Evolutionary conservation across 768 basidiomycete species (phyloP).

Genomic region (Lentinula sp.): DNA sequence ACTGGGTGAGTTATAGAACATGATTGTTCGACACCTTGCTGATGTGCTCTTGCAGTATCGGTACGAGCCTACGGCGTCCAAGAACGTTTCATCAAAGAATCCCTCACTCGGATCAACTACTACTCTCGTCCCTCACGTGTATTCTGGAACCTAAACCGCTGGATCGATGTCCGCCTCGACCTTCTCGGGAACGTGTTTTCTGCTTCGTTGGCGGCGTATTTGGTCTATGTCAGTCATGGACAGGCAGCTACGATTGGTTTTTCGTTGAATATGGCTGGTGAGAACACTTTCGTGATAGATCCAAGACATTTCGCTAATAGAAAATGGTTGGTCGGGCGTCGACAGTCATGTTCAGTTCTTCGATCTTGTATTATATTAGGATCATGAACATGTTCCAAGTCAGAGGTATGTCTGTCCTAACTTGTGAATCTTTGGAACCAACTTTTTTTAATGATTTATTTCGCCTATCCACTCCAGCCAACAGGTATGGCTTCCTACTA

Average conservation of each 20-base stretch:
- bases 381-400: constrained; percentile 20
- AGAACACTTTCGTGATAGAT: constrained; percentile 1
- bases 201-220: constrained; percentile 32
- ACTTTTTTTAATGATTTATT: not conserved
- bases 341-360: constrained; percentile 12
- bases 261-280: constrained; percentile 32
- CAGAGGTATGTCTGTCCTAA: constrained; percentile 3
- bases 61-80: constrained; percentile 44
- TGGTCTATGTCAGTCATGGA: constrained; percentile 22
- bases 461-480: constrained; percentile 1
- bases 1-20: constrained; percentile 15
- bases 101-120: constrained; percentile 31
- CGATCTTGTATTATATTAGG: constrained; percentile 16
- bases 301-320: not conserved
- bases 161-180: constrained; percentile 31
- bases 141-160: constrained; percentile 30
- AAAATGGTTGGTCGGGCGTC: no score
- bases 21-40: not conserved
- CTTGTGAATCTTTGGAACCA: not conserved
- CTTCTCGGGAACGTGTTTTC: constrained; percentile 38
- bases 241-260: constrained; percentile 27
- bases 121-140: constrained; percentile 24
- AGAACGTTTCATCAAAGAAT: constrained; percentile 24
- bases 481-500: constrained; percentile 5
- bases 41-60: constrained; percentile 13